Percentiles rank a stretch among this genome's conserved stretches.
These are phyloP conservation scores for Eucalyptus guilfoylei DNA, from an alignment of 345 rosid genomes.

Conservation along the genomic window DNA sequence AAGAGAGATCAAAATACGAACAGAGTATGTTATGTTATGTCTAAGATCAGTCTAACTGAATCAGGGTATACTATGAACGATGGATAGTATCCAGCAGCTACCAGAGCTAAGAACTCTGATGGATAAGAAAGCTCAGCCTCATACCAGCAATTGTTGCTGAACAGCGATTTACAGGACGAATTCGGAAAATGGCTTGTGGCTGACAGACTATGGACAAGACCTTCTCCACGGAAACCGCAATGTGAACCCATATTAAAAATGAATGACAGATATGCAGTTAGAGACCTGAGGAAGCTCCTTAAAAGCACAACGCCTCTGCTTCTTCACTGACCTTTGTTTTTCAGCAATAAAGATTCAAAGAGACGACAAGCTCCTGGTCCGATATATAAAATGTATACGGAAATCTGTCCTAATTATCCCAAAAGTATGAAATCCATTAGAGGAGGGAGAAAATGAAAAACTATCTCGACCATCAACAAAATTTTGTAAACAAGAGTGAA, in stretches of 20 bases:
- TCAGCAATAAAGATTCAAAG: constrained; percentile 71
- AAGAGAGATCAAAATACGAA: no score
- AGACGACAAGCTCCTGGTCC: constrained; percentile 67
- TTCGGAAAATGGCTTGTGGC: constrained; percentile 89
- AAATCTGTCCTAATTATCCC: constrained; percentile 51
- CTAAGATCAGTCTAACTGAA: background rate
- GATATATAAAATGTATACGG: constrained; percentile 77
- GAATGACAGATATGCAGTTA: background rate
- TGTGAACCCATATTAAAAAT: background rate
- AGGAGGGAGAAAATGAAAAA: background rate
- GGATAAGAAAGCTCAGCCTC: background rate
- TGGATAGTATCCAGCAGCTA: no score
- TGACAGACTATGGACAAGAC: constrained; percentile 80
- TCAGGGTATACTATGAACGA: background rate
- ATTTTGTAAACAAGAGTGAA: background rate
- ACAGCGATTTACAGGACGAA: constrained; percentile 75
- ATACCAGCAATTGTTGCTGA: constrained; percentile 86
- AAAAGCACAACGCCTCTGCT: background rate
- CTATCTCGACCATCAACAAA: background rate
- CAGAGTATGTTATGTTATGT: background rate
- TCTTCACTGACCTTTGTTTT: constrained; percentile 43
- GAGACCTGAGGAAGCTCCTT: background rate
- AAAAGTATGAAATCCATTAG: background rate
- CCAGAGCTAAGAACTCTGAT: background rate
- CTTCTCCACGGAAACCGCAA: constrained; percentile 91